Base-by-base conservation (phyloP, 345 rosid species). In the Erucastrum elatum region DNA sequence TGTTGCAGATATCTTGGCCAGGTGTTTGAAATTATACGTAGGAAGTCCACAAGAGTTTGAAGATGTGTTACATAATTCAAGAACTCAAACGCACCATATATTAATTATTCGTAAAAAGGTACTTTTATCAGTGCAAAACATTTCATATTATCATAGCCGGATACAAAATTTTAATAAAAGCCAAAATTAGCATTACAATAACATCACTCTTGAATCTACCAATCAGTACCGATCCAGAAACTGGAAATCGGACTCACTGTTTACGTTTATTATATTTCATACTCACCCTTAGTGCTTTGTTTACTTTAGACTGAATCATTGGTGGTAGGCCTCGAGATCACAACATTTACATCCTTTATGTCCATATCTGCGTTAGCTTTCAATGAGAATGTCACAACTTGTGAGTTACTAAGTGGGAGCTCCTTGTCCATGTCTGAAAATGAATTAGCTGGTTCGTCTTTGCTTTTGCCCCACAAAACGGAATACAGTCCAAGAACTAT, bases 391-490 rank as follows among this genome's bases (percentile, higher is more conserved):
- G 74, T 68, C 75, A 68, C 79, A 67, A 60, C 11, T 62, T 79
- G 65, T 62, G 44, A 59, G 39, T 10, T 70, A 64, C 27, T 75
- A 75, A 80, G 72, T 75, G 83, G 79, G 15, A 75, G 76, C 26
- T 80, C 76, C 30, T 16, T 76, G 64, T 76, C 77, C 41, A 49
- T 71, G 80, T 67, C 84, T 8, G 77, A 12, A 71, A 65, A 70
- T 13, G 82, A 46, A 37, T 30, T 12, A 2, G 58, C 10, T 25
- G 67, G 46, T 71, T 80, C 78, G 81, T 91, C 97, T 75, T 86
- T 86, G 80, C 88, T 85, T 66, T 90, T 89, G 3, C 96, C 96
- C 98, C 97, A 94, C 29, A 94, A 77, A 37, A 91, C 90, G 12
- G 87, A 65, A 29, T 94, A 91, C 8, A 94, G 82, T 10, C 98